Evolutionary conservation across 1,284 basidiomycete species (phyloP).

Genomic region (Cryptococcus sp.): DNA sequence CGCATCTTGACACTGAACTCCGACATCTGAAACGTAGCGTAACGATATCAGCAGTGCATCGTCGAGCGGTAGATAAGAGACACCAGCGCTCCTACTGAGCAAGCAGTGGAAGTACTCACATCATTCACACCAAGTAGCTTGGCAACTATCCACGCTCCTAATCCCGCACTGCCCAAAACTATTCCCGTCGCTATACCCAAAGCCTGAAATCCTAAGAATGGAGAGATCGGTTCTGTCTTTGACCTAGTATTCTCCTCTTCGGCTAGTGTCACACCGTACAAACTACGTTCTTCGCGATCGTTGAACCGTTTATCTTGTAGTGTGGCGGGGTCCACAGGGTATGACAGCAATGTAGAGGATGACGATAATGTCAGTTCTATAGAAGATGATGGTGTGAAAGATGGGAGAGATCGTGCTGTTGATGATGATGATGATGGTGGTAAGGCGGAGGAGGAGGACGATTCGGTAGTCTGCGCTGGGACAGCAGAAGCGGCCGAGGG

Average conservation of each 20-base stretch:
- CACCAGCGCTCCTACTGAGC: no score
- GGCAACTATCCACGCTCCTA: constrained; percentile 37
- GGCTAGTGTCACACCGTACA: constrained; percentile 23
- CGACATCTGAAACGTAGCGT: constrained; percentile 34
- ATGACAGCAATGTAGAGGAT: background rate
- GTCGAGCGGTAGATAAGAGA: background rate
- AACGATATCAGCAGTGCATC: background rate
- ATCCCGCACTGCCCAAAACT: constrained; percentile 37
- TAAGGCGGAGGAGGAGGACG: background rate
- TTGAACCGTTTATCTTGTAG: constrained; percentile 29
- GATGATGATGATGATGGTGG: background rate
- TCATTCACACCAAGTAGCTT: constrained; percentile 40
- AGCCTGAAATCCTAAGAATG: constrained; percentile 31
- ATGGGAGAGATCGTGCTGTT: background rate
- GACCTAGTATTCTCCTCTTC: constrained; percentile 18
- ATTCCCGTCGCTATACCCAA: constrained; percentile 45
- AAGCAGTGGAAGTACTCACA: constrained; percentile 26
- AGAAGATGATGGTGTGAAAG: background rate
- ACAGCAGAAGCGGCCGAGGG: background rate
- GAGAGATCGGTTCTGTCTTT: constrained; percentile 5
- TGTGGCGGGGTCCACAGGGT: background rate
- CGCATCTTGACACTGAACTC: constrained; percentile 38
- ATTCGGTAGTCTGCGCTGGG: background rate
- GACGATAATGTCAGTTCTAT: background rate
- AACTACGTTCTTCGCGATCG: constrained; percentile 28